Percentiles rank a stretch among this genome's conserved stretches.
Conservation (phyloP, 2,329 filamentous ascomycete genomes). For the Paecilomyces fulvus region DNA sequence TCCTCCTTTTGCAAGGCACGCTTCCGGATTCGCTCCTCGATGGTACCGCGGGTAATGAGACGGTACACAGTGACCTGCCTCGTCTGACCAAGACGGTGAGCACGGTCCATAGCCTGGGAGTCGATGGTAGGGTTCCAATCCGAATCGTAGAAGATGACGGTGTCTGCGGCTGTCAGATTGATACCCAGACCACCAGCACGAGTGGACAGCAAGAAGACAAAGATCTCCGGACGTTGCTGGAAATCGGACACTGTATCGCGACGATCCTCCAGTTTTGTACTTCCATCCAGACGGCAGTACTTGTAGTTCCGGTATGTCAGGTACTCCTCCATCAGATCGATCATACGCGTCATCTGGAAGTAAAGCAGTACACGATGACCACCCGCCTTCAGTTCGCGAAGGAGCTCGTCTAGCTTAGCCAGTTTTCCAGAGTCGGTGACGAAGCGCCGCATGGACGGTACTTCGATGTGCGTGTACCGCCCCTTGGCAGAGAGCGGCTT, state of each 20-base stretch:
- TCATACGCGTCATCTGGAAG: constrained; percentile 99
- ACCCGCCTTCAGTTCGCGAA: constrained; percentile 83
- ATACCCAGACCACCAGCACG: constrained; percentile 96
- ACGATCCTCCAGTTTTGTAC: constrained; percentile 92
- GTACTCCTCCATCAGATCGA: constrained; percentile 98
- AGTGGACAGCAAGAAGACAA: constrained; percentile 92
- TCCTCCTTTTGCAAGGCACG: constrained; percentile 97
- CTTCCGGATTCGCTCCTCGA: constrained; percentile 96
- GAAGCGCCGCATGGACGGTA: constrained; percentile 94
- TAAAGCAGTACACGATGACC: constrained; percentile 91
- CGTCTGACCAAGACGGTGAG: constrained; percentile 93
- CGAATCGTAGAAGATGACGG: constrained; percentile 98
- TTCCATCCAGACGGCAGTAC: constrained; percentile 92
- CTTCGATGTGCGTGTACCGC: constrained; percentile 80
- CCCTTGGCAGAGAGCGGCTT: constrained; percentile 70
- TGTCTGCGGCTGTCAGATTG: constrained; percentile 92
- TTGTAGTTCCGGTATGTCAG: constrained; percentile 98
- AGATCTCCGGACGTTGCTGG: constrained; percentile 88
- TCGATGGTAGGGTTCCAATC: constrained; percentile 99
- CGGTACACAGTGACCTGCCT: constrained; percentile 95
- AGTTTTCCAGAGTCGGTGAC: constrained; percentile 97
- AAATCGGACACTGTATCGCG: constrained; percentile 95
- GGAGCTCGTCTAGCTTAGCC: constrained; percentile 76
- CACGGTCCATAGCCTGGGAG: constrained; percentile 97
- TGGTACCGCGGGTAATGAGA: constrained; percentile 91